phyloP scores from a whole-genome alignment of 2,329 filamentous ascomycete genomes.

The Triangularia verruculosa region DNA sequence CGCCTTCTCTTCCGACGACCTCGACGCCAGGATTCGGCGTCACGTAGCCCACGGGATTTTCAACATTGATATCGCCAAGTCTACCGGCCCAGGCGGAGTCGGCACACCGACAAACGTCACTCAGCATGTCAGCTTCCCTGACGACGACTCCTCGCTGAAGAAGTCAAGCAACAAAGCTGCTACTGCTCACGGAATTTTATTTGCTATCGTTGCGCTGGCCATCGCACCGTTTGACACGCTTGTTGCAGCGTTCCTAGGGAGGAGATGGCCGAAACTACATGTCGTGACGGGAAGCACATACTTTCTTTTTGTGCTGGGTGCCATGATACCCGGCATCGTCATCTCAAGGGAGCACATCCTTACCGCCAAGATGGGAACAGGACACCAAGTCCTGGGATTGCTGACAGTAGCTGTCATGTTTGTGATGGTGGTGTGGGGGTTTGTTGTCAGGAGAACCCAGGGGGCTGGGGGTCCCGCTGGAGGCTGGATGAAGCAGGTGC shows the following conservation, averaged over 20 bases:
- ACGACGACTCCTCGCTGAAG: neutral
- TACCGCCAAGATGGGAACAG: conserved; percentile 25
- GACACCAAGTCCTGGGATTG: conserved; percentile 29
- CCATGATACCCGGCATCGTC: conserved; percentile 26
- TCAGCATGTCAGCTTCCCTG: neutral
- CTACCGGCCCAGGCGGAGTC: conserved; percentile 22
- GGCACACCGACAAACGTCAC: conserved; percentile 10
- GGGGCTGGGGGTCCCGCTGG: conserved; percentile 20
- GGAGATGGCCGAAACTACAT: conserved; percentile 23
- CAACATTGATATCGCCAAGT: conserved; percentile 20
- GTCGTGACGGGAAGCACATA: conserved; percentile 19
- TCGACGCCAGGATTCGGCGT: conserved; percentile 22
- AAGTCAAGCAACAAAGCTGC: conserved; percentile 17
- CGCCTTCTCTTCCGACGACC: conserved; percentile 21
- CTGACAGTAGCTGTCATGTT: conserved; percentile 23
- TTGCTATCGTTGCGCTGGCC: conserved; percentile 25
- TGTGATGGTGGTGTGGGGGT: conserved; percentile 17
- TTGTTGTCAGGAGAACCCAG: conserved; percentile 19
- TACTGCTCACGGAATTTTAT: conserved; percentile 28
- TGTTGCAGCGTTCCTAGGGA: conserved; percentile 18
- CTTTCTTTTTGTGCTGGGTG: conserved; percentile 25
- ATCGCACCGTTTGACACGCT: conserved; percentile 28
- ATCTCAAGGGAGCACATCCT: conserved; percentile 23
- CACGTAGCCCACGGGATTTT: conserved; percentile 28
- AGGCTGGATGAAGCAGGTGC: conserved; percentile 16